These are phyloP conservation scores for Trypanosoma vivax DNA, from an alignment of 208 protist species.

Conservation along the genomic window DNA sequence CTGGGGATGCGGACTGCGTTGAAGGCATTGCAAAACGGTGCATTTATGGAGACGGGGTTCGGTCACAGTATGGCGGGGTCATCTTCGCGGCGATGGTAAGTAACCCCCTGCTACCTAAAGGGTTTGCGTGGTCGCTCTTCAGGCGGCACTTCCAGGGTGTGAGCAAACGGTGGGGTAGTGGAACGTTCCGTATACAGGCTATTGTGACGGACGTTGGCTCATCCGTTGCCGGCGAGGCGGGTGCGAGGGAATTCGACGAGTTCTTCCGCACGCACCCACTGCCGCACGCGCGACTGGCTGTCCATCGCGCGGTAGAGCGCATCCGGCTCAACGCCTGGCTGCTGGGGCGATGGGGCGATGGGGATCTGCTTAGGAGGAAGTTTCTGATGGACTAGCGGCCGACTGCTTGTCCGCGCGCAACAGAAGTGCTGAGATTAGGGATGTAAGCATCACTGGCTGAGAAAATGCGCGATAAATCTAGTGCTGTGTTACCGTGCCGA, in stretches of 20 bases:
- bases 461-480: no score
- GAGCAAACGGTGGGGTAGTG: slow-evolving; percentile 78
- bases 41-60: slow-evolving; percentile 56
- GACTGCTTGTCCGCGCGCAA: no score
- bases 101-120: slow-evolving; percentile 39
- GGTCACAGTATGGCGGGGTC: slow-evolving; percentile 65
- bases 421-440: no score
- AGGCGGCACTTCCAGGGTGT: slow-evolving; percentile 60
- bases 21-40: slow-evolving; percentile 49
- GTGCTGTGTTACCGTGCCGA: no score
- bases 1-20: slow-evolving; percentile 43
- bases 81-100: slow-evolving; percentile 44
- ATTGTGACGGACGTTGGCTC: slow-evolving; percentile 62
- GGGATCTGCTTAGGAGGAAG: slow-evolving; percentile 12
- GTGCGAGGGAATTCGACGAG: slow-evolving; percentile 42
- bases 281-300: slow-evolving; percentile 66
- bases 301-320: slow-evolving; percentile 58
- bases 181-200: slow-evolving; percentile 83
- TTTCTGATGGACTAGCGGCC: no score
- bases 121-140: slow-evolving; percentile 70
- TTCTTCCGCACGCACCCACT: slow-evolving; percentile 76
- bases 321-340: slow-evolving; percentile 58
- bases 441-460: no score
- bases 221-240: slow-evolving; percentile 42
- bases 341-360: slow-evolving; percentile 42